Evolutionary conservation across 495 filamentous ascomycete species (phyloP).

Genomic region (Aeminium ludgeri): DNA sequence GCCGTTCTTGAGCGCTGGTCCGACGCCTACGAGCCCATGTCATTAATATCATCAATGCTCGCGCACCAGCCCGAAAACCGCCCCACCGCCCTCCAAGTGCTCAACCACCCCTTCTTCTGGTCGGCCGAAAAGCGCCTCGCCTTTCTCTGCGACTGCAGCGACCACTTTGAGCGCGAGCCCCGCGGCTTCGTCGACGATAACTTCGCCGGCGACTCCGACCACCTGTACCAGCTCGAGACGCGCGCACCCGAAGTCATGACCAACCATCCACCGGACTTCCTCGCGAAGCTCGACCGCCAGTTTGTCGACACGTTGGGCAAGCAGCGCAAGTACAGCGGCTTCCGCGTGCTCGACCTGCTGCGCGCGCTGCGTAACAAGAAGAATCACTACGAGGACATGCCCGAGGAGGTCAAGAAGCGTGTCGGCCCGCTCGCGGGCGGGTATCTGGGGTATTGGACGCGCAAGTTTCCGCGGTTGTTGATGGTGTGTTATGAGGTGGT

Average conservation of each 20-base stretch:
- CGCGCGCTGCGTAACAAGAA: constrained; percentile 84
- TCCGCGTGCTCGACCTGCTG: constrained; percentile 65
- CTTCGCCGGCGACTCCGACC: constrained; percentile 29
- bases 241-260: constrained; percentile 37
- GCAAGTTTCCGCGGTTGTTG: constrained; percentile 63
- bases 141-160: constrained; percentile 85
- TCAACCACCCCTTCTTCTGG: constrained; percentile 97
- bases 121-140: constrained; percentile 62
- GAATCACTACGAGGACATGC: constrained; percentile 31
- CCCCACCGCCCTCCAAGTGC: constrained; percentile 56
- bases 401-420: constrained; percentile 23
- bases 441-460: constrained; percentile 75
- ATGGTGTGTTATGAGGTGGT: constrained; percentile 66
- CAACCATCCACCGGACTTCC: constrained; percentile 43
- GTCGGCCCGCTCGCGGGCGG: constrained; percentile 53
- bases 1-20: constrained; percentile 52
- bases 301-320: constrained; percentile 81
- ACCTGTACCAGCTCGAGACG: constrained; percentile 47
- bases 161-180: constrained; percentile 84
- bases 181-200: constrained; percentile 46
- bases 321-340: constrained; percentile 86
- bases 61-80: constrained; percentile 45
- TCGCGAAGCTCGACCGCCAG: constrained; percentile 53
- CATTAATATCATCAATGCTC: constrained; percentile 75
- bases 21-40: constrained; percentile 68